Evolutionary conservation across 768 basidiomycete genomes (phyloP).

Genomic region (Megacollybia marginata): DNA sequence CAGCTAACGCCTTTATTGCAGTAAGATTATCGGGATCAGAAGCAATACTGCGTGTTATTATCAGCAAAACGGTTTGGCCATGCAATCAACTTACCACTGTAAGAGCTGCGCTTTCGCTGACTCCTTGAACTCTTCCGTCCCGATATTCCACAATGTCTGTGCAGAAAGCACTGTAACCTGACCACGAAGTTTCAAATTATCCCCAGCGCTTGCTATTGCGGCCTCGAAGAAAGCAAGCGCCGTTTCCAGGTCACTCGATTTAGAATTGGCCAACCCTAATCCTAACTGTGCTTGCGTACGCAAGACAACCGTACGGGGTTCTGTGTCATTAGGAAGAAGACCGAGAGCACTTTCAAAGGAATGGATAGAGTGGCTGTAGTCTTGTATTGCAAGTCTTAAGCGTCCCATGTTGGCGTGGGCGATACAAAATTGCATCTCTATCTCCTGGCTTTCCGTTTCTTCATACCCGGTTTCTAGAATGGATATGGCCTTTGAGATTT

Average conservation of each 20-base stretch:
- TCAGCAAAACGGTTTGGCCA: constrained; percentile 1
- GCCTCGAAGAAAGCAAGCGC: constrained; percentile 65
- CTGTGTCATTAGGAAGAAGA: constrained; percentile 48
- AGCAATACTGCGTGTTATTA: constrained; percentile 48
- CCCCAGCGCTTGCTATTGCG: constrained; percentile 49
- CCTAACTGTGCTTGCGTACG: constrained; percentile 64
- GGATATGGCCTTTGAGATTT: constrained; percentile 54
- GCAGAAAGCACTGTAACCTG: constrained; percentile 77
- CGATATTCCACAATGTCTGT: constrained; percentile 78
- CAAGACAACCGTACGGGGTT: constrained; percentile 29
- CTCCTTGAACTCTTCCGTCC: constrained; percentile 68
- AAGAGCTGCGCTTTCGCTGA: constrained; percentile 72
- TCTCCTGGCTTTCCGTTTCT: constrained; percentile 67
- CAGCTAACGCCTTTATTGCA: constrained; percentile 78
- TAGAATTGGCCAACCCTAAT: constrained; percentile 65
- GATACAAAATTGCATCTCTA: constrained; percentile 74
- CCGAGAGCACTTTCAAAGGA: constrained; percentile 70
- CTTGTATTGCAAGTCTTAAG: constrained; percentile 50
- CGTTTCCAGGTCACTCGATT: constrained; percentile 48
- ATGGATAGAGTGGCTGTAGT: constrained; percentile 55
- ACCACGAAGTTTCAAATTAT: constrained; percentile 43
- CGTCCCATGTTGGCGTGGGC: constrained; percentile 81
- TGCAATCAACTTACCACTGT: constrained; percentile 55
- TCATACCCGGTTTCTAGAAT: constrained; percentile 88
- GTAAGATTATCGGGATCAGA: constrained; percentile 70